Conservation (phyloP, 768 basidiomycete species). For the Boletus bicolor region DNA sequence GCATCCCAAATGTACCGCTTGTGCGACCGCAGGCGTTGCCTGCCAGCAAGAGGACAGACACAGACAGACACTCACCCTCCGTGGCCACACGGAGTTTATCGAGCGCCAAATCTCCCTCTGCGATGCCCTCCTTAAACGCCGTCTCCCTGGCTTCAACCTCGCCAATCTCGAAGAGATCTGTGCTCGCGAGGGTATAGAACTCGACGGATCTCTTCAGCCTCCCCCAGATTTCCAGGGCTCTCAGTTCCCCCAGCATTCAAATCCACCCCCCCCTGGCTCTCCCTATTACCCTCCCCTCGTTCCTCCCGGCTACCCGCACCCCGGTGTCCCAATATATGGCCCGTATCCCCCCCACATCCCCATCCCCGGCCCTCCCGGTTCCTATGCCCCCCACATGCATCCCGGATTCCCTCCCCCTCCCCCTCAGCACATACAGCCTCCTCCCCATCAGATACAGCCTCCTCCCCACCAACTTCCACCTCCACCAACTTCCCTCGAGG, state of each 20-base stretch:
- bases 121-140: constrained; percentile 72
- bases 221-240: constrained; percentile 33
- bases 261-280: constrained; percentile 27
- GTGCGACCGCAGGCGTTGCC: constrained; percentile 70
- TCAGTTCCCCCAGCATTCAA: constrained; percentile 30
- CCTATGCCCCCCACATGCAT: constrained; percentile 57
- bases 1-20: constrained; percentile 83
- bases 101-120: constrained; percentile 80
- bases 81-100: constrained; percentile 79
- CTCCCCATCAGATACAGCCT: constrained; percentile 36
- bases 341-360: constrained; percentile 42
- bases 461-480: constrained; percentile 24
- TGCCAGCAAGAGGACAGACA: constrained; percentile 90
- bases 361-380: constrained; percentile 39
- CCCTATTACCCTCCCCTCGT: constrained; percentile 36
- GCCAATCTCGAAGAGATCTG: constrained; percentile 63
- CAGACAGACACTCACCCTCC: constrained; percentile 79
- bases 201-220: constrained; percentile 25
- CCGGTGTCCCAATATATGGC: constrained; percentile 39
- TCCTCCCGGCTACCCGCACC: constrained; percentile 47
- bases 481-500: constrained; percentile 30
- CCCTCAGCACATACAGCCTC: constrained; percentile 28
- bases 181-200: constrained; percentile 64
- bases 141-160: constrained; percentile 64
- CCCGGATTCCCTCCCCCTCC: constrained; percentile 56